phyloP scores from a whole-genome alignment of 768 basidiomycete species.

The Ramaria rubella region DNA sequence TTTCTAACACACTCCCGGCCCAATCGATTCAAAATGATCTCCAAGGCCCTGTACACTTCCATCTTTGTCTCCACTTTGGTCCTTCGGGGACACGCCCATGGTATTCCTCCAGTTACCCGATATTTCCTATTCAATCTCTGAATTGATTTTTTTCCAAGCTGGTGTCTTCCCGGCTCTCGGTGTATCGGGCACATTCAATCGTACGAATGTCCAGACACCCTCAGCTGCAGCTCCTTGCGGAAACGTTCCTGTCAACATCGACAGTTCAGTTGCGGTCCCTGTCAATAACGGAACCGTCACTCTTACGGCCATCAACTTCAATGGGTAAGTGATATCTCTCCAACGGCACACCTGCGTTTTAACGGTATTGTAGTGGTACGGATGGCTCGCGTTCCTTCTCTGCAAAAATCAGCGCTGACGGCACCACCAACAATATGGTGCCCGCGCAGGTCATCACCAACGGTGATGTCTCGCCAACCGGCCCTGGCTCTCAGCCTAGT shows the following conservation, averaged over 20 bases:
- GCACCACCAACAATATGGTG: constrained; percentile 25
- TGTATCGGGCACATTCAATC: constrained; percentile 19
- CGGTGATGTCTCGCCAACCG: constrained; percentile 22
- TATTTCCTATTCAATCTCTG: neutral
- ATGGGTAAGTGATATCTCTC: constrained; percentile 31
- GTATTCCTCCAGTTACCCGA: neutral
- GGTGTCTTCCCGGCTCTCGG: constrained; percentile 37
- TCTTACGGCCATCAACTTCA: constrained; percentile 39
- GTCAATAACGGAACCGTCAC: constrained; percentile 34
- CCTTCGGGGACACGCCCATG: constrained; percentile 5
- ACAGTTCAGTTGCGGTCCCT: constrained; percentile 25
- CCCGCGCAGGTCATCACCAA: constrained; percentile 37
- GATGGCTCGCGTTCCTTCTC: constrained; percentile 46
- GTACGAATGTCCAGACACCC: constrained; percentile 25
- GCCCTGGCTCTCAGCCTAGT: constrained; percentile 29
- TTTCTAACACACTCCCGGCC: neutral
- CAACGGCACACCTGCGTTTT: neutral
- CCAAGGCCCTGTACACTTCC: neutral
- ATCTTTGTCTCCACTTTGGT: neutral
- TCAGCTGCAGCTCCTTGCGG: constrained; percentile 36
- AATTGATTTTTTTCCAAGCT: constrained; percentile 26
- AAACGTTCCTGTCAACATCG: constrained; percentile 34
- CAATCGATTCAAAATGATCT: neutral
- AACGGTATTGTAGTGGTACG: constrained; percentile 24
- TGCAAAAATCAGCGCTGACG: constrained; percentile 37